A percentile compares a stretch with the other conserved stretches of the same genome.
These are phyloP conservation scores for Monotropa hypopitys DNA, from an alignment of 179 eudicot species.

Conservation along the genomic window DNA sequence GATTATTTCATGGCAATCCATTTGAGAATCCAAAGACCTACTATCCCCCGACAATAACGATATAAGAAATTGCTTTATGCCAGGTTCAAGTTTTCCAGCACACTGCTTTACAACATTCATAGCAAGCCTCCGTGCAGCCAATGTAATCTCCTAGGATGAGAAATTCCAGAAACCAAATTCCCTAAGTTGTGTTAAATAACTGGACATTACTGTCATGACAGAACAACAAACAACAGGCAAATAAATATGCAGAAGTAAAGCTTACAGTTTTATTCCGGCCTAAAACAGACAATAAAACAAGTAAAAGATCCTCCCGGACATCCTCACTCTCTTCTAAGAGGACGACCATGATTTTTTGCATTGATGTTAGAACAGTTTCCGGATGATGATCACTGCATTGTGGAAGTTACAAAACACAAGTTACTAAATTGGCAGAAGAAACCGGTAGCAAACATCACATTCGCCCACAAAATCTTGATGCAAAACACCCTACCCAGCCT, in stretches of 20 bases:
- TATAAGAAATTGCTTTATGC: constrained; percentile 67
- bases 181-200: constrained; percentile 1
- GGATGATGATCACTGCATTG: constrained; percentile 85
- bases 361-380: constrained; percentile 58
- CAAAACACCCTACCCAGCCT: constrained; percentile 1
- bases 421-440: background rate
- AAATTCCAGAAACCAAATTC: constrained; percentile 13
- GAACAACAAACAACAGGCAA: background rate
- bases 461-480: background rate
- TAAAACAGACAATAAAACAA: constrained; percentile 52
- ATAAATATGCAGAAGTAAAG: constrained; percentile 7
- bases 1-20: constrained; percentile 75
- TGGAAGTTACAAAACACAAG: background rate
- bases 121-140: constrained; percentile 79
- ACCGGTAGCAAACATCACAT: background rate
- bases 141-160: constrained; percentile 43
- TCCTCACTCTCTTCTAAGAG: constrained; percentile 95
- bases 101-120: constrained; percentile 68
- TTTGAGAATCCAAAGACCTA: constrained; percentile 31
- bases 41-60: constrained; percentile 79
- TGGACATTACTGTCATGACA: background rate
- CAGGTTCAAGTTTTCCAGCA: constrained; percentile 78
- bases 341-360: constrained; percentile 75
- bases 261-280: constrained; percentile 66
- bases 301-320: constrained; percentile 54